A percentile compares a stretch with the other conserved stretches of the same genome.
These are phyloP conservation scores for Ceratocystis huliohia DNA, from an alignment of 2,329 filamentous ascomycete genomes.

Conservation along the genomic window DNA sequence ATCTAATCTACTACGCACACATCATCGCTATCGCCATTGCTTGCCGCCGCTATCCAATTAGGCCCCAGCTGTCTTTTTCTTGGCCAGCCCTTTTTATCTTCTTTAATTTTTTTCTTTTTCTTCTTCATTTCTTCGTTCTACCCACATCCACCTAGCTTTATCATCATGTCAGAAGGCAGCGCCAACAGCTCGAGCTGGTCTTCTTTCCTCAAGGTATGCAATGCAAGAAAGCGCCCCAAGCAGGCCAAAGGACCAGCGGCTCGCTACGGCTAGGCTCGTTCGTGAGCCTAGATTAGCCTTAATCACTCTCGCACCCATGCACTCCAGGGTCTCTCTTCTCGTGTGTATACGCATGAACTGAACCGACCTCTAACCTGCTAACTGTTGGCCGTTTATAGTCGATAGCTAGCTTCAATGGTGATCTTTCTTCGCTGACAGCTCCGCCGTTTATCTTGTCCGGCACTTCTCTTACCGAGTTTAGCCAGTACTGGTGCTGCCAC, in stretches of 20 bases:
- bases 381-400: slow-evolving; percentile 35
- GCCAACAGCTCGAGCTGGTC: slow-evolving; percentile 38
- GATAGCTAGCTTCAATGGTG: slow-evolving; percentile 70
- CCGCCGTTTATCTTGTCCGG: slow-evolving; percentile 72
- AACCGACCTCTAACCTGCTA: neutral
- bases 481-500: slow-evolving; percentile 71
- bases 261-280: no score
- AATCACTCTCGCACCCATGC: neutral
- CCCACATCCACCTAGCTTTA: neutral
- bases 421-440: slow-evolving; percentile 67
- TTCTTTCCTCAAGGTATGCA: slow-evolving; percentile 39
- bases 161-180: slow-evolving; percentile 21
- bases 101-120: neutral
- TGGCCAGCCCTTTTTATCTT: no score
- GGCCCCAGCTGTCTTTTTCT: no score
- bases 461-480: slow-evolving; percentile 68
- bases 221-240: neutral
- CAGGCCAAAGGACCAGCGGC: no score
- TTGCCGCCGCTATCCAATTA: no score
- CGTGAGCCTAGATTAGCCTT: neutral
- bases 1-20: no score
- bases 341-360: neutral
- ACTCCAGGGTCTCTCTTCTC: neutral
- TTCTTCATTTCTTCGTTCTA: neutral
- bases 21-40: no score